Percentiles rank a stretch among this genome's conserved stretches.
Evolutionary conservation across 2,329 filamentous ascomycete species (phyloP).

Genomic region (Myriosclerotinia duriaeana): DNA sequence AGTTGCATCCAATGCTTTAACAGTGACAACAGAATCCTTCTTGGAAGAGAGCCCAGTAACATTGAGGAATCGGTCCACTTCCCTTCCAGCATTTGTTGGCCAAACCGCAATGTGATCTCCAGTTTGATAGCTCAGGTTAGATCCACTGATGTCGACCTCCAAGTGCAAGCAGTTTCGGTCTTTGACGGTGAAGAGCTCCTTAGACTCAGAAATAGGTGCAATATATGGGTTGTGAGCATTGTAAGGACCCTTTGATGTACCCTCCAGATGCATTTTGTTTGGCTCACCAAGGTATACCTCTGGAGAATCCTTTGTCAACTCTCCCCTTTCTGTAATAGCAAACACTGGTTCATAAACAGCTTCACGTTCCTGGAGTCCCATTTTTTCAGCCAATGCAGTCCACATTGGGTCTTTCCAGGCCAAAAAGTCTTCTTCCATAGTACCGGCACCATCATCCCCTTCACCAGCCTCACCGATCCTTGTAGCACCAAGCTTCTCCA

Average conservation of each 20-base stretch:
- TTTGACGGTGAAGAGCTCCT: constrained; percentile 84
- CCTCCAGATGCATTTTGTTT: constrained; percentile 92
- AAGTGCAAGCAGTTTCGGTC: constrained; percentile 95
- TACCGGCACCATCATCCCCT: constrained; percentile 95
- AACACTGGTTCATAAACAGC: constrained; percentile 94
- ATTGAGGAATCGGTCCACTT: constrained; percentile 86
- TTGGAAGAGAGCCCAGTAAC: constrained; percentile 75
- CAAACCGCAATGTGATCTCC: constrained; percentile 97
- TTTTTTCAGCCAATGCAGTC: constrained; percentile 75
- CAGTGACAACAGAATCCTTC: constrained; percentile 75
- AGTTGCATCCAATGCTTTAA: constrained; percentile 91
- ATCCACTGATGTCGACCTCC: constrained; percentile 87
- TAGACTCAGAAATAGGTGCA: constrained; percentile 87
- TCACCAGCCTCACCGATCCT: constrained; percentile 87
- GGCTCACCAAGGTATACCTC: constrained; percentile 94
- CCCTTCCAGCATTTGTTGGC: constrained; percentile 91
- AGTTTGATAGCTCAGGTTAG: constrained; percentile 89
- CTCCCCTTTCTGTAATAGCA: constrained; percentile 72
- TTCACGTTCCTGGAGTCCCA: constrained; percentile 92
- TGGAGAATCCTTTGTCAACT: constrained; percentile 69
- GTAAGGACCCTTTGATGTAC: constrained; percentile 79
- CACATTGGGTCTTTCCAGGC: constrained; percentile 99
- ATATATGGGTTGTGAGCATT: constrained; percentile 97
- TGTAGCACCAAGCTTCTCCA: constrained; percentile 78
- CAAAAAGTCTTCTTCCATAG: constrained; percentile 99